Evolutionary conservation across 2,329 filamentous ascomycete species (phyloP).

Genomic region (Fusarium nelsonii): DNA sequence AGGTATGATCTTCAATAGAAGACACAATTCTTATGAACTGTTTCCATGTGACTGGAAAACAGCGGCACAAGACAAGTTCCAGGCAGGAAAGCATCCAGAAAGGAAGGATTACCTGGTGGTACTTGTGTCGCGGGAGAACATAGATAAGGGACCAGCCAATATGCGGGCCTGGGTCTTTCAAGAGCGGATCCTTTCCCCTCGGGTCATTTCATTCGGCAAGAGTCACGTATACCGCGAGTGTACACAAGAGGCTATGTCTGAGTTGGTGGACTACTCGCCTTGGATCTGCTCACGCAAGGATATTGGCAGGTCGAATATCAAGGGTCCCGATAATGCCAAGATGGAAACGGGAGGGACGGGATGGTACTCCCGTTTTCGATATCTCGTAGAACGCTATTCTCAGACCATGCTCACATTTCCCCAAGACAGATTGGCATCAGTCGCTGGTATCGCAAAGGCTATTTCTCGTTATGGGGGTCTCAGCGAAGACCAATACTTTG

Average conservation of each 20-base stretch:
- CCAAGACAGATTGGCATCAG: background rate
- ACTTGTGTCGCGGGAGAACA: background rate
- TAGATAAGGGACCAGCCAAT: background rate
- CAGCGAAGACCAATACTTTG: background rate
- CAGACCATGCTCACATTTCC: background rate
- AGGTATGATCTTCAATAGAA: too few relatives aligned
- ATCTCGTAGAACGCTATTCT: background rate
- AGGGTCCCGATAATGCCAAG: background rate
- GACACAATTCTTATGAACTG: too few relatives aligned
- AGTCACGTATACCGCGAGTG: background rate
- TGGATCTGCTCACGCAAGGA: background rate
- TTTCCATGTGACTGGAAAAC: too few relatives aligned
- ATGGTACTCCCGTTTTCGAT: background rate
- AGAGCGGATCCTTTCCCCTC: background rate
- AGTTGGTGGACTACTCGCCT: background rate
- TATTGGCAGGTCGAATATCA: background rate
- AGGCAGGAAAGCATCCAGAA: background rate
- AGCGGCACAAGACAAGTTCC: background rate
- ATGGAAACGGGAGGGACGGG: too few relatives aligned
- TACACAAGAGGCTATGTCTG: fast-evolving
- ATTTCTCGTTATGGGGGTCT: background rate
- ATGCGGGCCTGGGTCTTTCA: background rate
- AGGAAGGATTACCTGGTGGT: background rate
- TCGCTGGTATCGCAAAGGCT: background rate
- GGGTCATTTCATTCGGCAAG: background rate